These are phyloP conservation scores for Andrographis paniculata DNA, from an alignment of 305 asterid genomes.

Conservation along the genomic window DNA sequence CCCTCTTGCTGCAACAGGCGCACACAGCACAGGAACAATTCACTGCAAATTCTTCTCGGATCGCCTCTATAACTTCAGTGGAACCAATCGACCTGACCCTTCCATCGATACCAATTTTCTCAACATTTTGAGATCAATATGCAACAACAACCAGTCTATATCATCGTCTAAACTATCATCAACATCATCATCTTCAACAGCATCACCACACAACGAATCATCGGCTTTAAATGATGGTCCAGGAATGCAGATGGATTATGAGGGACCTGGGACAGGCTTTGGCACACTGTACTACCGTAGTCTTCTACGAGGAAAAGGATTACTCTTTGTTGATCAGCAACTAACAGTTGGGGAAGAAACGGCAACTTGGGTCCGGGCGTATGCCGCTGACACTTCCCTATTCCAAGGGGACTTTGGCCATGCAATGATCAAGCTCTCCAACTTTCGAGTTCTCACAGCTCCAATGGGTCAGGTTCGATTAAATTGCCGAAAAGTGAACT, in stretches of 20 bases:
- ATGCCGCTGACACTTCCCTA: neutral
- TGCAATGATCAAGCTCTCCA: slow-evolving; percentile 69
- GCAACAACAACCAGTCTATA: slow-evolving; percentile 33
- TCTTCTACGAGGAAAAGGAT: neutral
- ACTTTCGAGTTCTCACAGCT: slow-evolving; percentile 32
- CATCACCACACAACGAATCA: slow-evolving; percentile 12
- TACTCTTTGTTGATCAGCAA: slow-evolving; percentile 30
- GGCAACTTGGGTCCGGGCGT: slow-evolving; percentile 41
- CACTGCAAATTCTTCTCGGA: slow-evolving; percentile 52
- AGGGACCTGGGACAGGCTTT: slow-evolving; percentile 62
- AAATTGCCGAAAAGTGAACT: slow-evolving; percentile 43
- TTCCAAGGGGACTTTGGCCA: slow-evolving; percentile 38
- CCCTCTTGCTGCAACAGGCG: slow-evolving; percentile 28
- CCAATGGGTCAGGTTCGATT: slow-evolving; percentile 51
- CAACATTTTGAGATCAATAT: slow-evolving; percentile 37
- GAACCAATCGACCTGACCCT: slow-evolving; percentile 44
- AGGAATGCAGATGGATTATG: slow-evolving; percentile 62
- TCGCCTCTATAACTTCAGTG: slow-evolving; percentile 51
- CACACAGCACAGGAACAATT: slow-evolving; percentile 76
- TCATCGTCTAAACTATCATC: slow-evolving; percentile 28
- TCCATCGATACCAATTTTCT: slow-evolving; percentile 57
- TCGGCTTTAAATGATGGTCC: slow-evolving; percentile 23
- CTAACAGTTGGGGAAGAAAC: slow-evolving; percentile 46
- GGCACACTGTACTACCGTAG: slow-evolving; percentile 27
- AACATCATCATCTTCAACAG: slow-evolving; percentile 20